Percentiles rank a stretch among this genome's conserved stretches.
Evolutionary conservation across 2,329 filamentous ascomycete species (phyloP).

Genomic region (Ceratocystis eucalypticola): DNA sequence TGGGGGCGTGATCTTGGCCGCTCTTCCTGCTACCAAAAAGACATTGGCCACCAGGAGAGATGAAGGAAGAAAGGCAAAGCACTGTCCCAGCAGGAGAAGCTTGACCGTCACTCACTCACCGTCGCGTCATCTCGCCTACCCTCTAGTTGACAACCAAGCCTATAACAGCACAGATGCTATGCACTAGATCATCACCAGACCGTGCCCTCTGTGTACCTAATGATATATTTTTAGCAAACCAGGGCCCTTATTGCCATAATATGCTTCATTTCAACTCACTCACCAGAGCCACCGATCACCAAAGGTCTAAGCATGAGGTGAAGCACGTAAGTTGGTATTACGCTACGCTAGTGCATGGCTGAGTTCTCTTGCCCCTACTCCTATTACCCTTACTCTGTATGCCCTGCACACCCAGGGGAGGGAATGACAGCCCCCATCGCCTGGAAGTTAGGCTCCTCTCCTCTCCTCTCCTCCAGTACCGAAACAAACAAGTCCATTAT

Average conservation of each 20-base stretch:
- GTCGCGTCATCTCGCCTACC: neutral
- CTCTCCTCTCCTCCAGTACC: neutral
- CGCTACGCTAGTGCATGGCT: neutral
- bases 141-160: neutral
- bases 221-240: neutral
- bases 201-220: neutral
- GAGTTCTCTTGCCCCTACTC: neutral
- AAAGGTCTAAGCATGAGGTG: neutral
- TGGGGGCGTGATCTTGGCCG: too few species aligned
- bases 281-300: neutral
- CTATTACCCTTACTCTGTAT: neutral
- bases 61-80: neutral
- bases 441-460: neutral
- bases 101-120: neutral
- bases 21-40: too few species aligned
- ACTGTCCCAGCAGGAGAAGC: neutral
- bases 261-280: slow-evolving; percentile 2
- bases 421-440: neutral
- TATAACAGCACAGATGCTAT: neutral
- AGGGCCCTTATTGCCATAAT: neutral
- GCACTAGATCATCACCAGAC: neutral
- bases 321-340: neutral
- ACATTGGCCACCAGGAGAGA: neutral
- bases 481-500: neutral
- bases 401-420: too few species aligned